Evolutionary conservation across 164 flowering plant genomes (phyloP).

Genomic region (Vitis labrusca): DNA sequence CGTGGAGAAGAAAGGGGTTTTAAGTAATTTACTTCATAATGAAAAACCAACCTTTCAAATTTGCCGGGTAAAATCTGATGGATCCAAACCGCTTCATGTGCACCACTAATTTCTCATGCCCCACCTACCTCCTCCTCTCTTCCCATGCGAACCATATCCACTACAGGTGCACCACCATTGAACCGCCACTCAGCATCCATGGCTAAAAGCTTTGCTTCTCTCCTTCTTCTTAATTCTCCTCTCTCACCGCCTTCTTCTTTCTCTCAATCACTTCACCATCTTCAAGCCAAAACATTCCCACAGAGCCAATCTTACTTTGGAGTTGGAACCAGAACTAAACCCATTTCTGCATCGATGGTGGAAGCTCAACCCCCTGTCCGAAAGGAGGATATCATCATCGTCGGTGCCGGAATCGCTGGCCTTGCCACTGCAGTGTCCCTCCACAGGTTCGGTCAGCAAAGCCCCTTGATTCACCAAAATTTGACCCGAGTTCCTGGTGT

Average conservation of each 20-base stretch:
- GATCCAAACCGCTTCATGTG: too few species aligned
- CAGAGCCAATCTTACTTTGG: constrained; percentile 7
- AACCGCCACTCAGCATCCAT: constrained; percentile 1
- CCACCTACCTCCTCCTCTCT: too few species aligned
- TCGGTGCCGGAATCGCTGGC: constrained; percentile 91
- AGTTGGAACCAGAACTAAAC: constrained; percentile 12
- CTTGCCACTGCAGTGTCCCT: constrained; percentile 85
- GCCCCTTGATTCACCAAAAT: too few species aligned
- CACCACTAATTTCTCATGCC: too few species aligned
- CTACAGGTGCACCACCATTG: background rate
- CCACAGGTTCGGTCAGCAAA: constrained; percentile 42
- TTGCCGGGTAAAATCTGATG: too few species aligned
- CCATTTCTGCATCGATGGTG: constrained; percentile 6
- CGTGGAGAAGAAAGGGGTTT: too few species aligned
- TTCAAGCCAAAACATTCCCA: background rate
- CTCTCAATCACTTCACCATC: background rate
- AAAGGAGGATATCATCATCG: constrained; percentile 62
- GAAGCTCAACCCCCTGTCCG: constrained; percentile 26
- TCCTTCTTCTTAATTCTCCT: constrained; percentile 7
- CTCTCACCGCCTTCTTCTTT: constrained; percentile 9
- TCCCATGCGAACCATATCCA: background rate
- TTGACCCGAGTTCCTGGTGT: too few species aligned
- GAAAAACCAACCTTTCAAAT: too few species aligned
- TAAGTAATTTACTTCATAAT: too few species aligned
- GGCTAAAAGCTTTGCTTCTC: constrained; percentile 10